Conservation (phyloP, 2,329 filamentous ascomycete species). For the Fusarium clavum region DNA sequence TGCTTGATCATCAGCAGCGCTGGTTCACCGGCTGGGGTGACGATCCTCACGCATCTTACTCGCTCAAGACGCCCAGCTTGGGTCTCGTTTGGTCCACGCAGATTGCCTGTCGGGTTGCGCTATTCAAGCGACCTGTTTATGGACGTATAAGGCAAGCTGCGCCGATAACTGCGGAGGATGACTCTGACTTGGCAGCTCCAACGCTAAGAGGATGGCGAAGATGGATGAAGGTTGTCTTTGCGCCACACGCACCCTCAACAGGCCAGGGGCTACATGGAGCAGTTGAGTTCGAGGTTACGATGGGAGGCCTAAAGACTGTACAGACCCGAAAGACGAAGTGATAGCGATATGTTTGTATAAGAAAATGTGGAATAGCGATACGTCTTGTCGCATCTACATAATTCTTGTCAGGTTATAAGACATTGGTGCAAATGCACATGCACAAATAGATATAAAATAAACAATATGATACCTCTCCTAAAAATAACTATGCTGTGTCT, state of each 20-base stretch:
- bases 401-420: neutral
- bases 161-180: constrained; percentile 53
- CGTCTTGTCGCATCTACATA: neutral
- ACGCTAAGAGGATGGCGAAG: constrained; percentile 73
- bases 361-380: neutral
- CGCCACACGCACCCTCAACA: constrained; percentile 74
- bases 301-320: constrained; percentile 67
- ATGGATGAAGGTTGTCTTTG: constrained; percentile 91
- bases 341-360: neutral
- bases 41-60: constrained; percentile 59
- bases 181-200: constrained; percentile 56
- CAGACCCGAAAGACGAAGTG: constrained; percentile 21
- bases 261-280: constrained; percentile 62
- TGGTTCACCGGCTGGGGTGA: constrained; percentile 98
- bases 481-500: constrained; percentile 30
- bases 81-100: constrained; percentile 94
- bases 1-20: constrained; percentile 88
- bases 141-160: constrained; percentile 52
- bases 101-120: constrained; percentile 82
- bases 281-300: constrained; percentile 80
- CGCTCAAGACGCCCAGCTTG: constrained; percentile 84
- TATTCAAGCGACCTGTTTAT: constrained; percentile 77
- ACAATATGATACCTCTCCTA: constrained; percentile 22
- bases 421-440: neutral
- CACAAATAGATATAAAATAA: constrained; percentile 6